Percentiles rank a stretch among this genome's conserved stretches.
phyloP scores from a whole-genome alignment of 2,329 filamentous ascomycete genomes.

The Albophoma yamanashiensis region DNA sequence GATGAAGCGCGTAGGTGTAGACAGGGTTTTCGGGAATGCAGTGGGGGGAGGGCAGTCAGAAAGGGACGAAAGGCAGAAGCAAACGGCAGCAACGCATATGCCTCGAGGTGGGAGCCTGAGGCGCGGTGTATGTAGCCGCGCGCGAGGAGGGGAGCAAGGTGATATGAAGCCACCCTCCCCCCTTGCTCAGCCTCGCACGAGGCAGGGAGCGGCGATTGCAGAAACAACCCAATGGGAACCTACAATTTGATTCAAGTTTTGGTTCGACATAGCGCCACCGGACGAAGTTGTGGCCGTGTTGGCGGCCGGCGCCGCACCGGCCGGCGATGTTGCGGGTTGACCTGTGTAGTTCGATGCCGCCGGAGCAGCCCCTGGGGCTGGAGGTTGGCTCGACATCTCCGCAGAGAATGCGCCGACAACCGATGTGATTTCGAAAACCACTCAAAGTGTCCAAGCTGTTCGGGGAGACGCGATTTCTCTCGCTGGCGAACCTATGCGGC shows the following conservation, averaged over 20 bases:
- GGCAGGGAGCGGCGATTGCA: neutral
- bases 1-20: neutral
- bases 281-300: conserved; percentile 17
- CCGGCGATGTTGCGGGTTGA: conserved; percentile 22
- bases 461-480: neutral
- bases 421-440: neutral
- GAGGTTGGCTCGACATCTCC: conserved; percentile 23
- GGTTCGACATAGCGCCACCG: conserved; percentile 54
- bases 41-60: neutral
- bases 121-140: neutral
- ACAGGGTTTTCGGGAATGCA: neutral
- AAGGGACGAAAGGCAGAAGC: neutral
- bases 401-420: neutral
- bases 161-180: neutral
- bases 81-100: neutral
- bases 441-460: neutral
- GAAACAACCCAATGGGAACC: conserved; percentile 28
- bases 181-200: neutral
- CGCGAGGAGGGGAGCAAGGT: neutral
- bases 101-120: neutral
- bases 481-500: neutral
- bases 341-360: conserved; percentile 18
- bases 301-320: conserved; percentile 17
- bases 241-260: conserved; percentile 94
- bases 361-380: conserved; percentile 17